Evolutionary conservation across 176 grass and related monocot genomes (phyloP).

Genomic region (Zoysia japonica): DNA sequence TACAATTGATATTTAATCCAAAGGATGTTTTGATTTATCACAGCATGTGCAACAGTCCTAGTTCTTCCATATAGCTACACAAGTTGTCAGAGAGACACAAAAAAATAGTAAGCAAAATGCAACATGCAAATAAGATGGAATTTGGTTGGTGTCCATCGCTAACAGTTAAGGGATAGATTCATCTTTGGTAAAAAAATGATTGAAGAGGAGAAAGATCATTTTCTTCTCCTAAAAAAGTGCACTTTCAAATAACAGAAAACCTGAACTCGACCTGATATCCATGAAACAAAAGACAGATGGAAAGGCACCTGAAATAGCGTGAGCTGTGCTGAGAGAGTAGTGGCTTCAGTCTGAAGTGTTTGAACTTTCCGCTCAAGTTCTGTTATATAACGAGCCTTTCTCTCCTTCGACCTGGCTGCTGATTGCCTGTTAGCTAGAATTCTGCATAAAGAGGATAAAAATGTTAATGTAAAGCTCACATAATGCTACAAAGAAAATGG

Average conservation of each 20-base stretch:
- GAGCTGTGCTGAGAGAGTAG: conserved; percentile 93
- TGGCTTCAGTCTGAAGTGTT: conserved; percentile 99
- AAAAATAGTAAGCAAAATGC: conserved; percentile 28
- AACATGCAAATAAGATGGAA: conserved; percentile 11
- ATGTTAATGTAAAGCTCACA: conserved; percentile 27
- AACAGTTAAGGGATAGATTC: not conserved
- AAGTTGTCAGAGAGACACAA: conserved; percentile 5
- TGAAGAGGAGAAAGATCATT: conserved; percentile 13
- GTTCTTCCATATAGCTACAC: conserved; percentile 26
- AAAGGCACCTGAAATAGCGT: conserved; percentile 86
- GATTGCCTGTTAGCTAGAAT: conserved; percentile 96
- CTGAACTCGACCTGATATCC: conserved; percentile 25
- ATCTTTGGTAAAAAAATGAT: not conserved
- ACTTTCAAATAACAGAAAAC: conserved; percentile 25
- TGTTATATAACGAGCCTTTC: conserved; percentile 94
- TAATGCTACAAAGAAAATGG: not conserved
- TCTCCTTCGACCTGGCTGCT: conserved; percentile 96
- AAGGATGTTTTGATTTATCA: conserved; percentile 32
- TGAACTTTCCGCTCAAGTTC: conserved; percentile 98
- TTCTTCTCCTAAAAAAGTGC: conserved; percentile 10
- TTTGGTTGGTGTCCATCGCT: not conserved
- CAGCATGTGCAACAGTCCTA: conserved; percentile 29
- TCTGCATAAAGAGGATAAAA: conserved; percentile 53
- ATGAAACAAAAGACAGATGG: conserved; percentile 12
- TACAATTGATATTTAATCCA: conserved; percentile 28